These are phyloP conservation scores for Colletotrichum orchidophilum DNA, from an alignment of 2,329 filamentous ascomycete species.

Conservation along the genomic window DNA sequence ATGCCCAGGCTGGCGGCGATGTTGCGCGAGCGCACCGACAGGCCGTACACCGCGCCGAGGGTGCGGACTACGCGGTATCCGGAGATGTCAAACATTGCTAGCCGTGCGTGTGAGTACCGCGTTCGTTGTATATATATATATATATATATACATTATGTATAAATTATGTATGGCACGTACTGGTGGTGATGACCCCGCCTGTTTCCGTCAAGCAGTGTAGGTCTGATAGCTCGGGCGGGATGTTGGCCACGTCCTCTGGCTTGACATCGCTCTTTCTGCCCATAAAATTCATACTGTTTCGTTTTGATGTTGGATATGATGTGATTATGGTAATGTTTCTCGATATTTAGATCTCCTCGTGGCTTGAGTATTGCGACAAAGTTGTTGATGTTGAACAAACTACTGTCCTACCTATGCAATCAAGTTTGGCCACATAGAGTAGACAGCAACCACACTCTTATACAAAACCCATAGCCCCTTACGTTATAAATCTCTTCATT, in stretches of 20 bases:
- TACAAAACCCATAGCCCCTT: background rate
- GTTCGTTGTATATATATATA: background rate
- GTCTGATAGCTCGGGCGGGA: slow-evolving; percentile 55
- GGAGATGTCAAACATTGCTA: slow-evolving; percentile 69
- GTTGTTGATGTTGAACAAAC: no score
- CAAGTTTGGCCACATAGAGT: background rate
- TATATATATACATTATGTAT: no score
- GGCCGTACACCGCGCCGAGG: slow-evolving; percentile 66
- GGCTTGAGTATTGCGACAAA: no score
- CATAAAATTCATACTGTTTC: slow-evolving; percentile 16
- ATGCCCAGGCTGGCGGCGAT: slow-evolving; percentile 65
- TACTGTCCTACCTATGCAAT: background rate
- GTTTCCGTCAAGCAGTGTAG: slow-evolving; percentile 70
- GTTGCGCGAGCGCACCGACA: slow-evolving; percentile 67
- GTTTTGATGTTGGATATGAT: background rate
- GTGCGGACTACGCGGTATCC: slow-evolving; percentile 67
- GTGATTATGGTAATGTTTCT: no score
- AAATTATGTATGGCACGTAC: no score
- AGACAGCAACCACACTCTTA: background rate
- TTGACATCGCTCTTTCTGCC: slow-evolving; percentile 21
- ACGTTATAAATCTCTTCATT: fast-evolving
- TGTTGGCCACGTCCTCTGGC: slow-evolving; percentile 43
- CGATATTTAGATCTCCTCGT: background rate
- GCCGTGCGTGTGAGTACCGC: background rate
- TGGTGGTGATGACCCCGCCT: slow-evolving; percentile 68